Percentiles rank a stretch among this genome's conserved stretches.
Conservation (phyloP, 352 stramenopile genomes). For the Plasmopara viticola region DNA sequence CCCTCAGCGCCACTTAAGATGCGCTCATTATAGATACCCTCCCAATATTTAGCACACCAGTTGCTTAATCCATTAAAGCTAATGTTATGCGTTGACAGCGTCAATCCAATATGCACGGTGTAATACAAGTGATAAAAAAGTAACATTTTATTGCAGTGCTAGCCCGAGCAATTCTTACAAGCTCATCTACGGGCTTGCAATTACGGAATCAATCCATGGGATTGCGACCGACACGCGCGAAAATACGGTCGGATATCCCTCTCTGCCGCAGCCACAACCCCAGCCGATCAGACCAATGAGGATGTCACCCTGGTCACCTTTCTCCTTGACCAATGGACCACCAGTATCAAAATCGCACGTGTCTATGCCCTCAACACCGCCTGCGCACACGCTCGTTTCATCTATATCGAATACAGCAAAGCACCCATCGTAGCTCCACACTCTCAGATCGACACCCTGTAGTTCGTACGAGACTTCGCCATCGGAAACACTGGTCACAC, state of each 20-base stretch:
- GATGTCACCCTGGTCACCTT: constrained; percentile 12
- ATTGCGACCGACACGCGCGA: background rate
- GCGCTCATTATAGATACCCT: no score
- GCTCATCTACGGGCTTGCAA: no score
- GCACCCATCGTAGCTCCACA: constrained; percentile 30
- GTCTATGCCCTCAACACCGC: constrained; percentile 23
- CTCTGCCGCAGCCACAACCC: constrained; percentile 31
- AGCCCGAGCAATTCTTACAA: no score
- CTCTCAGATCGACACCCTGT: constrained; percentile 22
- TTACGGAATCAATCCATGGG: no score
- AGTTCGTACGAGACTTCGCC: constrained; percentile 21
- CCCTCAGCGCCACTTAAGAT: no score
- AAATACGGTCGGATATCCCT: constrained; percentile 18
- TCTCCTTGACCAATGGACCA: constrained; percentile 29
- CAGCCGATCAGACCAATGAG: constrained; percentile 42
- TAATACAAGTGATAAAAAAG: no score
- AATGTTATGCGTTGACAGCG: no score
- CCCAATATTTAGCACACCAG: no score
- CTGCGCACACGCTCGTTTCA: constrained; percentile 37
- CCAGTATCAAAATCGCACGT: constrained; percentile 48
- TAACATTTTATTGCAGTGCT: no score
- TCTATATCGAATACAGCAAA: constrained; percentile 16
- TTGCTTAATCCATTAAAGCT: no score
- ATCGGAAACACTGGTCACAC: constrained; percentile 16
- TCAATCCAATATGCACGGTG: no score